phyloP scores from a whole-genome alignment of 257 asterid genomes.

The Mitragyna speciosa region DNA sequence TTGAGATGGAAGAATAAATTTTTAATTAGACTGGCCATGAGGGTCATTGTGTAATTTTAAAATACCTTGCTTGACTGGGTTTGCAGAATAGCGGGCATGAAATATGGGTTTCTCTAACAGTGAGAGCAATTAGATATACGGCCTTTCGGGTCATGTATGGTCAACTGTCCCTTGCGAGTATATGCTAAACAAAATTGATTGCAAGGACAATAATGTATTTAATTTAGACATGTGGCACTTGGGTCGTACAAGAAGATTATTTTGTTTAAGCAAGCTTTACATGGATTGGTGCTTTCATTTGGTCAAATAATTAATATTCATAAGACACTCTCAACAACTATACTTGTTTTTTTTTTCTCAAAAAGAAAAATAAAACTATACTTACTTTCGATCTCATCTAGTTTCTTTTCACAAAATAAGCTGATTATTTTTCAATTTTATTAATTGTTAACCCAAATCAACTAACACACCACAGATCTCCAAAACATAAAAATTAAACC shows the following conservation, averaged over 20 bases:
- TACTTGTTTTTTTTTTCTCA: too few relatives aligned
- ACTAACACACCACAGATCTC: not conserved
- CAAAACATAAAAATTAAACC: not conserved
- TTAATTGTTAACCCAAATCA: not conserved
- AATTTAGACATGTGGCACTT: not conserved
- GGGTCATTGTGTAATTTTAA: not conserved
- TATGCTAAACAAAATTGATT: not conserved
- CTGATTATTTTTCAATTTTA: not conserved
- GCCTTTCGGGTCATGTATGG: slow-evolving; percentile 13
- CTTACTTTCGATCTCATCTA: not conserved
- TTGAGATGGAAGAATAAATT: not conserved
- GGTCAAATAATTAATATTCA: not conserved
- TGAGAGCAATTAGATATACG: not conserved
- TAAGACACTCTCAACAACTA: not conserved
- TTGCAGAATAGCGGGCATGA: not conserved
- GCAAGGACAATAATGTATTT: not conserved
- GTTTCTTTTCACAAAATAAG: not conserved
- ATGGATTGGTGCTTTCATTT: not conserved
- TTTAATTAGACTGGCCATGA: not conserved
- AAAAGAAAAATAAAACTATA: too few relatives aligned
- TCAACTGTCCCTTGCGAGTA: slow-evolving; percentile 11
- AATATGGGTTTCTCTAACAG: not conserved
- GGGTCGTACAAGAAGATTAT: not conserved
- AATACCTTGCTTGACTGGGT: slow-evolving; percentile 1
- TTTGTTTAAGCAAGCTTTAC: not conserved